phyloP scores from a whole-genome alignment of 108 stramenopile species.

The Nitzschia palea region DNA sequence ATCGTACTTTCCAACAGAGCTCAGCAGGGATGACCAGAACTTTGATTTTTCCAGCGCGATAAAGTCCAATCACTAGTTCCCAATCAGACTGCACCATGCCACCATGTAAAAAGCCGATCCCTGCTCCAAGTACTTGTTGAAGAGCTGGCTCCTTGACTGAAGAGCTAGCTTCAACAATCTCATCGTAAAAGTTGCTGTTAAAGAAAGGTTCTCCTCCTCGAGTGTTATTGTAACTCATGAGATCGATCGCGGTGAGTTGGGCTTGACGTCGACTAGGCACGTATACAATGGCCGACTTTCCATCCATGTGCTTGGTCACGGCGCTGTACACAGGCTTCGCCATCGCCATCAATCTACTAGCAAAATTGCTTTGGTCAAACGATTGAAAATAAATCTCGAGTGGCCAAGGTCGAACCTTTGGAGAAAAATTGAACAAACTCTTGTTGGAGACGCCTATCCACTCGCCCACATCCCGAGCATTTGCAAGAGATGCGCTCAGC shows the following conservation, averaged over 20 bases:
- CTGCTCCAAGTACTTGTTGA: slow-evolving; percentile 77
- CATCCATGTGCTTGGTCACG: slow-evolving; percentile 69
- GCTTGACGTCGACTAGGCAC: slow-evolving; percentile 96
- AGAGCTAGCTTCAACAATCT: slow-evolving; percentile 21
- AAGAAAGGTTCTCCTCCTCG: slow-evolving; percentile 54
- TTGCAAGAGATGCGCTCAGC: slow-evolving; percentile 91
- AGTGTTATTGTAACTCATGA: slow-evolving; percentile 91
- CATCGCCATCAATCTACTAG: slow-evolving; percentile 93
- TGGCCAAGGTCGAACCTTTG: slow-evolving; percentile 90
- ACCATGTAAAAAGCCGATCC: slow-evolving; percentile 93
- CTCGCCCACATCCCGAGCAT: slow-evolving; percentile 97
- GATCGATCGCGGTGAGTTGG: slow-evolving; percentile 96
- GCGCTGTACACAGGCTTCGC: slow-evolving; percentile 94
- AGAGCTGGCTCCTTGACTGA: slow-evolving; percentile 78
- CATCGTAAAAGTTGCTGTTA: slow-evolving; percentile 24
- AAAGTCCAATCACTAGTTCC: slow-evolving; percentile 70
- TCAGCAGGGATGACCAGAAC: slow-evolving; percentile 89
- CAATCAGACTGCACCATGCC: slow-evolving; percentile 88
- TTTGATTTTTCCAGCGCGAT: slow-evolving; percentile 55
- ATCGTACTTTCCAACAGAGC: slow-evolving; percentile 85
- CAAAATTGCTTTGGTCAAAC: slow-evolving; percentile 93
- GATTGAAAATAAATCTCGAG: slow-evolving; percentile 94
- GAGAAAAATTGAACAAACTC: slow-evolving; percentile 94
- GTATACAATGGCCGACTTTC: slow-evolving; percentile 83
- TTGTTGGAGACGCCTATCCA: slow-evolving; percentile 94